Evolutionary conservation across 2,329 filamentous ascomycete genomes (phyloP), one percentile per base, ranked within the genome.

Genomic region (Penicillium sumatraense): DNA sequence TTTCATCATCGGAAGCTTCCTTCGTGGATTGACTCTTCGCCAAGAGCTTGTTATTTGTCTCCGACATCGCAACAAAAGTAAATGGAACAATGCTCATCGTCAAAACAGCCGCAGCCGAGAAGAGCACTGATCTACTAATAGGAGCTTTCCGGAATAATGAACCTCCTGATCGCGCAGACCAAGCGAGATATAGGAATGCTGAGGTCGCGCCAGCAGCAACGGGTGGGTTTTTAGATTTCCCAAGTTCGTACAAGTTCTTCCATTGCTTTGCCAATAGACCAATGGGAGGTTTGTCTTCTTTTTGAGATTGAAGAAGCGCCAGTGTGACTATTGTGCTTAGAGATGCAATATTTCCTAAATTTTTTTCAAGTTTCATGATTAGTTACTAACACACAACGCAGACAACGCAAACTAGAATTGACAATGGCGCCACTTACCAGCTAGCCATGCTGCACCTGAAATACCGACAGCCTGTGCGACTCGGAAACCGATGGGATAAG

Each of bases 51-150:
- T 57, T 58, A 57, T 74, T 75, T 21, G 68, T 69, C 13, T 53
- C 36, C 1, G 26, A 27, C 69, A 76, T 75, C 3, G 52, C 44
- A 3, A 54, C 36, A 0, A 70, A 2, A 13, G 73, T 75, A 49
- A 58, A 75, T 14, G 73, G 73, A 3, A 72, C 63, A 51, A 75
- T 72, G 1, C 63, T 60, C 9, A 72, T 1, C 8, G 67, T 68
- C 51, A 75, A 29, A 13, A 56, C 52, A 6, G 67, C 71, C 2
- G 73, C 70, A 1, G 59, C 48, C 4, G 61, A 45, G 53, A 72
- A 75, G 14, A 67, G 51, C 2, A 27, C 24, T 3, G 48, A 38
- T n/a, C 54, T 55, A n/a, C 57, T 59, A 18, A 40, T 23, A 3
- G 57, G 46, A 1, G 56, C 46, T 4, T 61, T 23, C 9, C 57